phyloP scores from a whole-genome alignment of 1,284 basidiomycete genomes.

The Meripilus lineatus region DNA sequence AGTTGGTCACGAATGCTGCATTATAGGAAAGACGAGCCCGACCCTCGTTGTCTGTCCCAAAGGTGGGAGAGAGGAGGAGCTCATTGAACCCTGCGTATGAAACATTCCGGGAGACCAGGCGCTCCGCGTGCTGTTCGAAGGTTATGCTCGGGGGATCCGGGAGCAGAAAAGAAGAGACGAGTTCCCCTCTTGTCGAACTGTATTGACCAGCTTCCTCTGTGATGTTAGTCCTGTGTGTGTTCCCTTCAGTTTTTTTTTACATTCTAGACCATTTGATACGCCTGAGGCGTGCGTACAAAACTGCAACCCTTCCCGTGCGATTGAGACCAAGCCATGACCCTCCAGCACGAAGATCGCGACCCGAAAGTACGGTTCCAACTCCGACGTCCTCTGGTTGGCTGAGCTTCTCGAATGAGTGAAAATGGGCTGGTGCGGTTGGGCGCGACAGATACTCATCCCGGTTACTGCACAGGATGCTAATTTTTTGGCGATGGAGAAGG shows the following conservation, averaged over 20 bases:
- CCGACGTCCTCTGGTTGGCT: constrained; percentile 13
- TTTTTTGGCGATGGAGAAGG: background rate
- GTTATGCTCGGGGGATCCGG: constrained; percentile 37
- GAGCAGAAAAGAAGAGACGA: constrained; percentile 63
- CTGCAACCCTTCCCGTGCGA: constrained; percentile 56
- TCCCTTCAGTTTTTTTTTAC: constrained; percentile 10
- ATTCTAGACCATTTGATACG: constrained; percentile 5
- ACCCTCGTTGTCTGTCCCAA: constrained; percentile 10
- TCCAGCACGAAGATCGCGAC: constrained; percentile 64
- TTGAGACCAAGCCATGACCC: constrained; percentile 77
- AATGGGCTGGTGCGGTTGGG: constrained; percentile 60
- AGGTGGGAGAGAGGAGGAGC: constrained; percentile 42
- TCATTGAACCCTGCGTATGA: constrained; percentile 76
- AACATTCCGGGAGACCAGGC: constrained; percentile 39
- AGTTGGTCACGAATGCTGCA: constrained; percentile 59
- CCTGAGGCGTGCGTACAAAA: constrained; percentile 49
- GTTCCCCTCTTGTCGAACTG: constrained; percentile 57
- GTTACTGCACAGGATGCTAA: constrained; percentile 69
- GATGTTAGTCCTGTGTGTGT: constrained; percentile 67
- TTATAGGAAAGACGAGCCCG: constrained; percentile 38
- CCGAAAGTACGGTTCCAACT: constrained; percentile 53
- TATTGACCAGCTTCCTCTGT: constrained; percentile 51
- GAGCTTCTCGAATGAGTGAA: constrained; percentile 43
- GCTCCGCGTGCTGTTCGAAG: constrained; percentile 42
- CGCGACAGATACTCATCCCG: constrained; percentile 70